phyloP scores from a whole-genome alignment of 352 stramenopile genomes.

The Pythium chondricola region DNA sequence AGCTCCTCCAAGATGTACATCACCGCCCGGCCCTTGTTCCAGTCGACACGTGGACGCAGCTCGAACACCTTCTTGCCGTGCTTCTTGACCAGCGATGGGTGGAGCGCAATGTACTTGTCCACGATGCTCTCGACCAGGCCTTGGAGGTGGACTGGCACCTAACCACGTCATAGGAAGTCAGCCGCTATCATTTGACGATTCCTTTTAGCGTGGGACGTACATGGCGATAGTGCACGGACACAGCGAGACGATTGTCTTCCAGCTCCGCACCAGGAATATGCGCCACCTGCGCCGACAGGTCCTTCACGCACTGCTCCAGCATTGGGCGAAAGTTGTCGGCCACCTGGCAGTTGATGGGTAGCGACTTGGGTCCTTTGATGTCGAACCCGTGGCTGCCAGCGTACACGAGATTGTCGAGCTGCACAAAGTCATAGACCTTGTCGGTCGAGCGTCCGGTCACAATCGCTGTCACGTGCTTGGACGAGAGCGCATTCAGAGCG shows the following conservation, averaged over 20 bases:
- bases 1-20: constrained; percentile 68
- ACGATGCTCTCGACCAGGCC: constrained; percentile 85
- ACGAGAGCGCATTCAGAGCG: constrained; percentile 49
- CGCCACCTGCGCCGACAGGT: constrained; percentile 30
- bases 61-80: constrained; percentile 80
- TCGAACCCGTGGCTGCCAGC: constrained; percentile 78
- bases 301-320: constrained; percentile 32
- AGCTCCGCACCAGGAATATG: constrained; percentile 49
- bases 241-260: constrained; percentile 72
- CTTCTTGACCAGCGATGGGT: constrained; percentile 50
- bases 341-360: constrained; percentile 52
- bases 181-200: too few relatives aligned
- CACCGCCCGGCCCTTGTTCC: constrained; percentile 77
- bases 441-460: constrained; percentile 65
- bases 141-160: constrained; percentile 21
- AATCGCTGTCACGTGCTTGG: constrained; percentile 68
- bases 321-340: constrained; percentile 45
- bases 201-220: too few relatives aligned
- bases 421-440: constrained; percentile 77
- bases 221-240: constrained; percentile 77
- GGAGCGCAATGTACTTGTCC: constrained; percentile 50
- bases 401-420: constrained; percentile 73
- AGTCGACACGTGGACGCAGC: constrained; percentile 66
- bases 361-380: constrained; percentile 57
- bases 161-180: too few relatives aligned